These are phyloP conservation scores for Tuber umbilicatum DNA, from an alignment of 495 filamentous ascomycete species.

Conservation along the genomic window DNA sequence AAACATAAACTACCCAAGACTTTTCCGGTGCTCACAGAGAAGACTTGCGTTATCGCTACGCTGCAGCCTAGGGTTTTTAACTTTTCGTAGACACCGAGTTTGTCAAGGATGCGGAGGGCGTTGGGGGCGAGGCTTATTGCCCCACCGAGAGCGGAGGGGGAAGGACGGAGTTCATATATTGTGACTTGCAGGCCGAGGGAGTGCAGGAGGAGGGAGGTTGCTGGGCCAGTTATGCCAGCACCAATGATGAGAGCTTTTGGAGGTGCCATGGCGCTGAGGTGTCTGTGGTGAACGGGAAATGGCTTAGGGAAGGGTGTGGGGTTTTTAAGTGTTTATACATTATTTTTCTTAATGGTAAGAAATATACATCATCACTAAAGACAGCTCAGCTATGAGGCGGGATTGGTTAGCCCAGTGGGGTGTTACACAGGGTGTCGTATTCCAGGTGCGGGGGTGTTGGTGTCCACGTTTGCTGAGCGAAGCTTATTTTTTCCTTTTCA, in stretches of 20 bases:
- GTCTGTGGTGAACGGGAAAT: not conserved
- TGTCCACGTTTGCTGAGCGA: not conserved
- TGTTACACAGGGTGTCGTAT: not conserved
- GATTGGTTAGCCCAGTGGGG: not conserved
- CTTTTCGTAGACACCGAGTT: conserved; percentile 49
- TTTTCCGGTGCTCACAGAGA: conserved; percentile 38
- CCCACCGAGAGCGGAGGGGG: conserved; percentile 54
- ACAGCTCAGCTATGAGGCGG: not conserved
- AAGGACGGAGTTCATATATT: conserved; percentile 54
- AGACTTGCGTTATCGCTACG: conserved; percentile 45
- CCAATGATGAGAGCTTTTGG: not conserved
- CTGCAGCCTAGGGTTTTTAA: conserved; percentile 46
- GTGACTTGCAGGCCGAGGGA: conserved; percentile 47
- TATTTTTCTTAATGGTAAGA: not conserved
- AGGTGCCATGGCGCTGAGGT: not conserved
- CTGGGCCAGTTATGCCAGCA: conserved; percentile 44
- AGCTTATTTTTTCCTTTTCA: not conserved
- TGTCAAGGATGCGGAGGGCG: conserved; percentile 54
- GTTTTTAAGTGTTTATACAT: not conserved
- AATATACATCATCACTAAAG: not conserved
- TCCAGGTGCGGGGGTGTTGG: not conserved
- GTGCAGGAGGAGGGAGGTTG: conserved; percentile 51
- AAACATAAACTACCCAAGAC: conserved; percentile 47
- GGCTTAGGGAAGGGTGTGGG: not conserved
- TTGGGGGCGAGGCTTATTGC: conserved; percentile 59